Percentiles rank a stretch among this genome's conserved stretches.
phyloP scores from a whole-genome alignment of 2,329 filamentous ascomycete genomes.

The Penicillium sp. region DNA sequence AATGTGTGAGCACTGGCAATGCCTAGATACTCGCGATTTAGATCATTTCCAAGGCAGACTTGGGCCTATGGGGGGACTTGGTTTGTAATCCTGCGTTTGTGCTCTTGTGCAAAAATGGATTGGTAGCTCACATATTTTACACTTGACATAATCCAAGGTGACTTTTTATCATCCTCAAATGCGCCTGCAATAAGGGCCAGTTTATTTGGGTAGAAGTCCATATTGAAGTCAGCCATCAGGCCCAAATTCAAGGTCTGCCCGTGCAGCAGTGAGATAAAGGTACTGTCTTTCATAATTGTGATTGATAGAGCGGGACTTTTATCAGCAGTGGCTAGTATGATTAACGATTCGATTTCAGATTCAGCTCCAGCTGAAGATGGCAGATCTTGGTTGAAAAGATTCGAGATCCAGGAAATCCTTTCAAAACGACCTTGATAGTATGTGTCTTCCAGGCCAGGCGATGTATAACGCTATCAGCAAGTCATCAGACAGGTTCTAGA shows the following conservation, averaged over 20 bases:
- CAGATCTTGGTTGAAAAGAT: too few species aligned
- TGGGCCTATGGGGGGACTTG: not conserved
- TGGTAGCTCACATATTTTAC: not conserved
- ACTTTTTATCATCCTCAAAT: not conserved
- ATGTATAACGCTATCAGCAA: not conserved
- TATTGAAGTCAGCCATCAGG: not conserved
- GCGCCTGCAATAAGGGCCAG: not conserved
- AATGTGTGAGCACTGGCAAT: conserved; percentile 84
- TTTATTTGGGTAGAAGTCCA: not conserved
- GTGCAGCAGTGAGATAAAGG: not conserved
- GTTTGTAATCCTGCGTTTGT: too few species aligned
- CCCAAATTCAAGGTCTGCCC: not conserved
- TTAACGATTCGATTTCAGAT: too few species aligned
- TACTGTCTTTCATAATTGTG: not conserved
- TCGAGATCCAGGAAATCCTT: too few species aligned
- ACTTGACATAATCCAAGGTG: not conserved
- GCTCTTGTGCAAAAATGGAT: not conserved
- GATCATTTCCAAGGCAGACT: not conserved
- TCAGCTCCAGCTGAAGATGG: too few species aligned
- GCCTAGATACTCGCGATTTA: conserved; percentile 89
- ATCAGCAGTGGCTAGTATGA: not conserved
- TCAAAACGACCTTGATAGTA: too few species aligned
- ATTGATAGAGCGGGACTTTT: not conserved
- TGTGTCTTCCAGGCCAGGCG: not conserved
- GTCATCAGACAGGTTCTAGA: not conserved